phyloP scores from a whole-genome alignment of 345 rosid genomes.

The Eucalyptus regnans region DNA sequence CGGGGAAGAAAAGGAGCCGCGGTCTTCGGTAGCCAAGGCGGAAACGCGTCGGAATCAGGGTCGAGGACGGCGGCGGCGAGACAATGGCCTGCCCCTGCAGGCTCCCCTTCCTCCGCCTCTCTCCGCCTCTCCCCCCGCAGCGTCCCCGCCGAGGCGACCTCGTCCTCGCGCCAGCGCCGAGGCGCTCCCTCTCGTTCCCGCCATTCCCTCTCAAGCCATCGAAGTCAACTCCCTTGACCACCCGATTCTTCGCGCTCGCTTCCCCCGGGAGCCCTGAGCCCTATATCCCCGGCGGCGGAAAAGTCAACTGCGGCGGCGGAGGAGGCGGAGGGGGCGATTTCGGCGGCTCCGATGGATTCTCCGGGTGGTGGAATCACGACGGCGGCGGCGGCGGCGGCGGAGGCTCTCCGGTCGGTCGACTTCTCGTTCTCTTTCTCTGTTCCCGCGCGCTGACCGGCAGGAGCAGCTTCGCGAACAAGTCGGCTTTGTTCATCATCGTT shows the following conservation, averaged over 20 bases:
- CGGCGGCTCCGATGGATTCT: constrained; percentile 2
- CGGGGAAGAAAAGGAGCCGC: background rate
- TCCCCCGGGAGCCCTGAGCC: background rate
- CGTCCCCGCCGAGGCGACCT: background rate
- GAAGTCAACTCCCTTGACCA: background rate
- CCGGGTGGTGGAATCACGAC: constrained; percentile 5
- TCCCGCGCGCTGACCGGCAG: background rate
- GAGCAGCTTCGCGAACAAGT: background rate
- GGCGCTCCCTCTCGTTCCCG: background rate
- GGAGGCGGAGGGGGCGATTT: constrained; percentile 1
- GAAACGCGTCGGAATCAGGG: background rate
- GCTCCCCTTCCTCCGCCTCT: background rate
- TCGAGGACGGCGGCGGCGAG: background rate
- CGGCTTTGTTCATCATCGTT: constrained; percentile 4
- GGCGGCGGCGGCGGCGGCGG: constrained; percentile 7
- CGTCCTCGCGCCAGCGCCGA: background rate
- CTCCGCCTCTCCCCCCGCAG: background rate
- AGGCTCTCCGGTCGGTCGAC: background rate
- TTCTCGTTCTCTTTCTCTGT: constrained; percentile 4
- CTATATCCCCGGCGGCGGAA: background rate
- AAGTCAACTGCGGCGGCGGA: background rate
- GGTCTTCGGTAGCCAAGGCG: background rate
- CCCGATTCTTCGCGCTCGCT: background rate
- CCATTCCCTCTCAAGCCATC: background rate
- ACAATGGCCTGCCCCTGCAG: constrained; percentile 7